Evolutionary conservation across 495 filamentous ascomycete species (phyloP).

Genomic region (Podospora pseudopauciseta): DNA sequence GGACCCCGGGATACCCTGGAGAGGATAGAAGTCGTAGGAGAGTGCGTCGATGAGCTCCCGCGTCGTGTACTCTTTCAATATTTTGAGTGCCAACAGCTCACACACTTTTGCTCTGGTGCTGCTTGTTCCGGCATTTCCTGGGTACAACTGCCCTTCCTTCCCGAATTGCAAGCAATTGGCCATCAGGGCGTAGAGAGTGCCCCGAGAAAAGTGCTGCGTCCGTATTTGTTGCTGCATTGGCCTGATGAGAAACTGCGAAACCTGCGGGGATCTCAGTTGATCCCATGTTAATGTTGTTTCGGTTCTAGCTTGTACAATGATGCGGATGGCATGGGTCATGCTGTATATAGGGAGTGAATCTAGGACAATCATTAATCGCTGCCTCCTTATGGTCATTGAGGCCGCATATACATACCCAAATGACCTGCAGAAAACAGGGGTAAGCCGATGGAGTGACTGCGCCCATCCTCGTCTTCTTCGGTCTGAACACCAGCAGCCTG

Average conservation of each 20-base stretch:
- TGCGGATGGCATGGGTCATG: constrained; percentile 81
- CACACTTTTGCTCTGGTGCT: constrained; percentile 80
- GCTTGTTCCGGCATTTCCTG: constrained; percentile 76
- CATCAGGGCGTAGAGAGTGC: constrained; percentile 83
- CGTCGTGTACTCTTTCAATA: constrained; percentile 83
- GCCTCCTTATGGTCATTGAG: neutral
- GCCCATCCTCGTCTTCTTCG: constrained; percentile 51
- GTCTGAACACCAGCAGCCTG: constrained; percentile 18
- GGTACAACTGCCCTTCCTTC: constrained; percentile 77
- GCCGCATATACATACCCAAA: constrained; percentile 55
- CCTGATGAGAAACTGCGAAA: constrained; percentile 92
- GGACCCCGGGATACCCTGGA: constrained; percentile 61
- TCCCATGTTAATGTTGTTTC: constrained; percentile 96
- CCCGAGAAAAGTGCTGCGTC: constrained; percentile 74
- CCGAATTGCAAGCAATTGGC: constrained; percentile 90
- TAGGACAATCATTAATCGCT: constrained; percentile 8
- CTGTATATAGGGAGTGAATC: constrained; percentile 77
- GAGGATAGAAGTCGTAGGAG: constrained; percentile 89
- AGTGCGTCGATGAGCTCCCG: constrained; percentile 87
- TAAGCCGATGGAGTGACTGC: constrained; percentile 56
- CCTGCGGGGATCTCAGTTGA: constrained; percentile 87
- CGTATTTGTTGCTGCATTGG: constrained; percentile 81
- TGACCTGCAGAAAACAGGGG: constrained; percentile 81
- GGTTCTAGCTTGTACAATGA: constrained; percentile 73
- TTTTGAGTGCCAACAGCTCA: constrained; percentile 86